Evolutionary conservation across 176 grass and related monocot genomes (phyloP).

Genomic region (Alopecurus myosuroides): DNA sequence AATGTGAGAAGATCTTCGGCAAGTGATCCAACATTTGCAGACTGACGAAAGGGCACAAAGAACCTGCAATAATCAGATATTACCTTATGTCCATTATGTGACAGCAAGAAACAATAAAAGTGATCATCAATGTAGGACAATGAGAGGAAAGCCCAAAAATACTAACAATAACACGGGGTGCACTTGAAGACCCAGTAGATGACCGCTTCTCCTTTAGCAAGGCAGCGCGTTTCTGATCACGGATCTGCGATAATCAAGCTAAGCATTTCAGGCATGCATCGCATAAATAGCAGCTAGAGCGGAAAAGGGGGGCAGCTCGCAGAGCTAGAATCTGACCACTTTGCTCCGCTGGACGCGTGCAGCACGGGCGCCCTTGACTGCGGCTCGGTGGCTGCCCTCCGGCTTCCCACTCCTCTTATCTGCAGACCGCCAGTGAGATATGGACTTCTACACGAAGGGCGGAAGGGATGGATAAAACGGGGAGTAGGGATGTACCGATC

Average conservation of each 20-base stretch:
- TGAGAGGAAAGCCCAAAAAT: constrained; percentile 6
- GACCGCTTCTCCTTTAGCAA: constrained; percentile 84
- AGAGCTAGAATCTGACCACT: constrained; percentile 36
- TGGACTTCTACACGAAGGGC: not conserved
- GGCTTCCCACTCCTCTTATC: constrained; percentile 62
- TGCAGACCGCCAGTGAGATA: constrained; percentile 16
- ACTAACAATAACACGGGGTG: constrained; percentile 82
- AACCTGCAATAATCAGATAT: constrained; percentile 47
- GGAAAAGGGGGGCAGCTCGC: not conserved
- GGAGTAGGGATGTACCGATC: constrained; percentile 19
- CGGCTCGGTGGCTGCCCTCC: constrained; percentile 37
- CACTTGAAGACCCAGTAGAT: constrained; percentile 41
- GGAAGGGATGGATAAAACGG: not conserved
- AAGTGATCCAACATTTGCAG: constrained; percentile 50
- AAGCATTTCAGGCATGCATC: constrained; percentile 5
- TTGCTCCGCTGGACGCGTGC: constrained; percentile 82
- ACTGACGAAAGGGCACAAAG: constrained; percentile 73
- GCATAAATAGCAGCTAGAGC: not conserved
- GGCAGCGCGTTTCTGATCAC: constrained; percentile 74
- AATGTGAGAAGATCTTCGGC: constrained; percentile 62
- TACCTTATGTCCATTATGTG: not conserved
- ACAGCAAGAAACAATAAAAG: constrained; percentile 15
- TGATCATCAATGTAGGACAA: not conserved
- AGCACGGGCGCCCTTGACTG: constrained; percentile 62
- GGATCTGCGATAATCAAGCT: constrained; percentile 47